These are phyloP conservation scores for Syzygium syzygioides DNA, from an alignment of 441 rosid species.

Conservation along the genomic window DNA sequence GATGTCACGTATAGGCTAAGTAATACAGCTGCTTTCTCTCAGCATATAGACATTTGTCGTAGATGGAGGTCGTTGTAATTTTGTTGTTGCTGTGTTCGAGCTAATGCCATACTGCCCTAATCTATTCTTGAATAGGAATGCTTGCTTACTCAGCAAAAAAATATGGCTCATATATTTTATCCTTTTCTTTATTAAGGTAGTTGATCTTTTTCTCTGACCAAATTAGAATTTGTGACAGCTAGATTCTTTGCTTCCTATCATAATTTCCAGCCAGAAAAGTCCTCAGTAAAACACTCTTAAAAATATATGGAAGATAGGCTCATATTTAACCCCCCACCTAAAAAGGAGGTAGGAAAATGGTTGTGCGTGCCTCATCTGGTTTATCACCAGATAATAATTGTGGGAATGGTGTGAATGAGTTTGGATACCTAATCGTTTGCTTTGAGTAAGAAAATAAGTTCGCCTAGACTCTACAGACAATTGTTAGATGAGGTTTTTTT, in stretches of 20 bases:
- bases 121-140: background rate
- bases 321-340: background rate
- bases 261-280: background rate
- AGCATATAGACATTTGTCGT: background rate
- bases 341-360: background rate
- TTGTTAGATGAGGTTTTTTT: background rate
- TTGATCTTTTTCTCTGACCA: background rate
- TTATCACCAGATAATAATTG: background rate
- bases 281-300: background rate
- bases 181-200: background rate
- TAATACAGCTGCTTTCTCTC: background rate
- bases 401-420: background rate
- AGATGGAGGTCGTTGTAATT: background rate
- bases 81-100: background rate
- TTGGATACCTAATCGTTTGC: background rate
- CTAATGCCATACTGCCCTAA: background rate
- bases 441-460: background rate
- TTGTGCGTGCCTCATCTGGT: background rate
- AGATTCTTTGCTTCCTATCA: background rate
- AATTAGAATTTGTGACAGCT: background rate
- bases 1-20: background rate
- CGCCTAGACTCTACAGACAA: background rate
- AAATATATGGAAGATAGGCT: background rate
- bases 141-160: background rate
- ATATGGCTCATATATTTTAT: background rate